A percentile compares a stretch with the other conserved stretches of the same genome.
Conservation (phyloP, 2,329 filamentous ascomycete species). For the Aspergillus nomiae region DNA sequence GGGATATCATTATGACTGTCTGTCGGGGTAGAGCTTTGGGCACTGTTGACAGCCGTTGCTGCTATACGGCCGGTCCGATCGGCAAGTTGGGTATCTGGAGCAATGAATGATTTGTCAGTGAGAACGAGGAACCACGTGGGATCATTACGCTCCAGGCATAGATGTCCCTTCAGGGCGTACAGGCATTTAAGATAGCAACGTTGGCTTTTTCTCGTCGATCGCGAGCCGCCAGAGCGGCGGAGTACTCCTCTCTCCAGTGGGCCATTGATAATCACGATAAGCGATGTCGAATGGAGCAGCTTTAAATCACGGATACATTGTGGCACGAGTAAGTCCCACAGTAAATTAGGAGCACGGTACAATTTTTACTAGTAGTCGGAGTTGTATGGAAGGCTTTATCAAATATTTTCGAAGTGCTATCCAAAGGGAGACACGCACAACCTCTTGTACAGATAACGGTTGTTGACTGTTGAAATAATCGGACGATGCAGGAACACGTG, state of each 20-base stretch:
- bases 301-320: slow-evolving; percentile 16
- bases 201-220: slow-evolving; percentile 69
- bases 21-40: slow-evolving; percentile 23
- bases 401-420: not conserved
- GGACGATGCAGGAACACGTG: not conserved
- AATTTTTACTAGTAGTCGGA: not conserved
- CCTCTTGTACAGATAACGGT: not conserved
- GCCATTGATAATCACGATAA: slow-evolving; percentile 50
- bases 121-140: not conserved
- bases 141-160: not conserved
- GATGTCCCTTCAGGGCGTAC: slow-evolving; percentile 50
- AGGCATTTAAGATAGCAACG: slow-evolving; percentile 73
- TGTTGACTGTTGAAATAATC: not conserved
- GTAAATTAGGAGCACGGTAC: not conserved
- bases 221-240: slow-evolving; percentile 70
- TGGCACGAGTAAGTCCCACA: not conserved
- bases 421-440: not conserved
- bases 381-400: not conserved
- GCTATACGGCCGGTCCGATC: slow-evolving; percentile 64
- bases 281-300: slow-evolving; percentile 10
- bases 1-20: slow-evolving; percentile 28
- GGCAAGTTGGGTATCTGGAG: slow-evolving; percentile 63
- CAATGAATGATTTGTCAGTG: not conserved
- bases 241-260: slow-evolving; percentile 81
- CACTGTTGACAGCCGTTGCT: slow-evolving; percentile 41